A percentile compares a stretch with the other conserved stretches of the same genome.
Evolutionary conservation across 148 eudicot genomes (phyloP).

Genomic region (Camellia granthamiana): DNA sequence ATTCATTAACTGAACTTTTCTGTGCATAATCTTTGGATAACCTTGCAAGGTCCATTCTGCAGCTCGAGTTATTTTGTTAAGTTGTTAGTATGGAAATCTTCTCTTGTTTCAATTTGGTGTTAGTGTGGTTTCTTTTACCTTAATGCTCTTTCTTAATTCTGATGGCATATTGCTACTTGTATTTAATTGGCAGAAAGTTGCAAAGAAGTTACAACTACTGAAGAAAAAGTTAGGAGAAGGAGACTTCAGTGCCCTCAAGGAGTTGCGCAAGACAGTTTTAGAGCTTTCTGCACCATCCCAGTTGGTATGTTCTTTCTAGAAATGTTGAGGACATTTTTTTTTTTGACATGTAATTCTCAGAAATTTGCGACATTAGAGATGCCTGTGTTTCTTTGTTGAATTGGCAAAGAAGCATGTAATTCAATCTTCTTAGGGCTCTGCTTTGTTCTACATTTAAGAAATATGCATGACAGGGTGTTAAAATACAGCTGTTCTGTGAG

Average conservation of each 20-base stretch:
- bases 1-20: no score
- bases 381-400: background rate
- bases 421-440: background rate
- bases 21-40: background rate
- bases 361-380: background rate
- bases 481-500: background rate
- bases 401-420: background rate
- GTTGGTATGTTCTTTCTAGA: constrained; percentile 49
- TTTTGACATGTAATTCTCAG: background rate
- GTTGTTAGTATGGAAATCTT: background rate
- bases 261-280: constrained; percentile 72
- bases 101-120: background rate
- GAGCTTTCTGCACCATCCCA: constrained; percentile 81
- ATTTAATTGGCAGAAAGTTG: constrained; percentile 47
- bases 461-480: background rate
- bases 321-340: background rate
- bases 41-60: constrained; percentile 7
- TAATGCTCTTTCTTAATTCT: background rate
- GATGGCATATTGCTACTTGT: background rate
- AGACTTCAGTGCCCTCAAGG: constrained; percentile 53
- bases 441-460: background rate
- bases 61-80: constrained; percentile 2
- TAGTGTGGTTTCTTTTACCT: constrained; percentile 4
- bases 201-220: constrained; percentile 51
- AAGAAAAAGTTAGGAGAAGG: constrained; percentile 58